These are phyloP conservation scores for Tulasnella sp. DNA, from an alignment of 768 basidiomycete genomes.

Conservation along the genomic window DNA sequence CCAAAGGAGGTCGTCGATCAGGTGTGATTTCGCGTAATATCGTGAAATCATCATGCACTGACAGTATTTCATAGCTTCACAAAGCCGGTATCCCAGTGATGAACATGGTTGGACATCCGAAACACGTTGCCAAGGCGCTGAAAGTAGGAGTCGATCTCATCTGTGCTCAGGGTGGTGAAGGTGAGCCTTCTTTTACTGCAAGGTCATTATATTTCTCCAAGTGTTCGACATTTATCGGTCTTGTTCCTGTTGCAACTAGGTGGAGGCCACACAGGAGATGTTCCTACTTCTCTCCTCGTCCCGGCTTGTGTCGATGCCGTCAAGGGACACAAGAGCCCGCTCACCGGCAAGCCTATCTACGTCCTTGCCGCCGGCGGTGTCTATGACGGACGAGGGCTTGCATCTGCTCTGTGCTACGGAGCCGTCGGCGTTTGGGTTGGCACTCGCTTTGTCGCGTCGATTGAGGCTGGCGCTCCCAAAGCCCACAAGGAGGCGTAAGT, in stretches of 20 bases:
- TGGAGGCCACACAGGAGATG: slow-evolving; percentile 63
- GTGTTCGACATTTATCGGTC: not conserved
- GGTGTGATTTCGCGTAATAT: not conserved
- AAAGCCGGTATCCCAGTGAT: slow-evolving; percentile 76
- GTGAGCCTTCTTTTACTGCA: not conserved
- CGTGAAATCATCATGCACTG: not conserved
- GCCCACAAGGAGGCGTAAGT: slow-evolving; percentile 65
- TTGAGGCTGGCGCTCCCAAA: slow-evolving; percentile 72
- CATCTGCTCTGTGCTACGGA: slow-evolving; percentile 81
- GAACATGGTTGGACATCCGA: slow-evolving; percentile 97
- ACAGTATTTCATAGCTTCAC: slow-evolving; percentile 43
- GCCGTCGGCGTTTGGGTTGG: slow-evolving; percentile 80
- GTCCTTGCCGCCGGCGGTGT: slow-evolving; percentile 90
- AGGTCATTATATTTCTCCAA: not conserved
- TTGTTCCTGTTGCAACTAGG: slow-evolving; percentile 29
- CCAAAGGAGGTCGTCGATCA: slow-evolving; percentile 64
- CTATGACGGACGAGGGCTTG: slow-evolving; percentile 77
- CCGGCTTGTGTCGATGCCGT: slow-evolving; percentile 82
- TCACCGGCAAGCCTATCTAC: slow-evolving; percentile 75
- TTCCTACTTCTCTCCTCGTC: slow-evolving; percentile 75
- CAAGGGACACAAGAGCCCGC: slow-evolving; percentile 57
- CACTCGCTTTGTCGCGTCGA: slow-evolving; percentile 75
- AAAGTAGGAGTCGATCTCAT: slow-evolving; percentile 83
- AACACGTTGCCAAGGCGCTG: slow-evolving; percentile 67
- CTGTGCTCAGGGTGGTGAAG: slow-evolving; percentile 85